Percentiles rank a stretch among this genome's conserved stretches.
Evolutionary conservation across 75 land plant genomes (phyloP).

Genomic region (Sequoia sempervirens): DNA sequence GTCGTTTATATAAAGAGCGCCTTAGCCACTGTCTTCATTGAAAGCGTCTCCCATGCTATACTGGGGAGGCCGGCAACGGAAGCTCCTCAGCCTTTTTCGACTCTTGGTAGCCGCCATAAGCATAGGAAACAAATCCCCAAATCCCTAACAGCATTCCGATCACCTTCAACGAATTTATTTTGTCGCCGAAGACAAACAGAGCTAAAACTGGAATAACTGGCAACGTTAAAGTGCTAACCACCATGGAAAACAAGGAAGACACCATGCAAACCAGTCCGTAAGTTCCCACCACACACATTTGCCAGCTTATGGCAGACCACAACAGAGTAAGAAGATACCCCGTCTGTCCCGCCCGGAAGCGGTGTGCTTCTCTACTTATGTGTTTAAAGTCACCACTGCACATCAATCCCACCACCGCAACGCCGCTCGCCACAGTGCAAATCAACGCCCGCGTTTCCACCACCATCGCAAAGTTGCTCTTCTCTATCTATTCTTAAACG

Average conservation of each 20-base stretch:
- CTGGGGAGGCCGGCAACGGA: not conserved
- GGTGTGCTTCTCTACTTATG: conserved; percentile 25
- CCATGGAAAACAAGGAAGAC: conserved; percentile 49
- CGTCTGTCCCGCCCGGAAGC: conserved; percentile 19
- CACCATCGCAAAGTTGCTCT: too few relatives aligned
- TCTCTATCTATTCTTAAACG: too few relatives aligned
- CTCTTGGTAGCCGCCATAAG: conserved; percentile 13
- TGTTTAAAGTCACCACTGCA: conserved; percentile 37
- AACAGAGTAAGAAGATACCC: conserved; percentile 43
- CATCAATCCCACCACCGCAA: conserved; percentile 30
- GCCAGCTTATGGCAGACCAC: conserved; percentile 51
- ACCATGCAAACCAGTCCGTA: conserved; percentile 37
- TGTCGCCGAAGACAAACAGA: conserved; percentile 50
- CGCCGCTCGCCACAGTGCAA: too few relatives aligned
- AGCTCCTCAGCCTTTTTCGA: not conserved
- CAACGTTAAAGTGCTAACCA: conserved; percentile 30
- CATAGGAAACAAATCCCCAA: conserved; percentile 23
- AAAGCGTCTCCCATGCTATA: not conserved
- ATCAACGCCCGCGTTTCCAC: too few relatives aligned
- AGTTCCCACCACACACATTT: conserved; percentile 27
- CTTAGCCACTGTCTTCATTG: too few relatives aligned
- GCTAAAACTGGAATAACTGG: conserved; percentile 48
- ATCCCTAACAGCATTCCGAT: conserved; percentile 13
- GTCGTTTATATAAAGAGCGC: too few relatives aligned
- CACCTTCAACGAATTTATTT: conserved; percentile 38